Evolutionary conservation across 1,284 basidiomycete species (phyloP), one percentile per base, ranked within the genome.

Genomic region (Cryptococcus floricola): DNA sequence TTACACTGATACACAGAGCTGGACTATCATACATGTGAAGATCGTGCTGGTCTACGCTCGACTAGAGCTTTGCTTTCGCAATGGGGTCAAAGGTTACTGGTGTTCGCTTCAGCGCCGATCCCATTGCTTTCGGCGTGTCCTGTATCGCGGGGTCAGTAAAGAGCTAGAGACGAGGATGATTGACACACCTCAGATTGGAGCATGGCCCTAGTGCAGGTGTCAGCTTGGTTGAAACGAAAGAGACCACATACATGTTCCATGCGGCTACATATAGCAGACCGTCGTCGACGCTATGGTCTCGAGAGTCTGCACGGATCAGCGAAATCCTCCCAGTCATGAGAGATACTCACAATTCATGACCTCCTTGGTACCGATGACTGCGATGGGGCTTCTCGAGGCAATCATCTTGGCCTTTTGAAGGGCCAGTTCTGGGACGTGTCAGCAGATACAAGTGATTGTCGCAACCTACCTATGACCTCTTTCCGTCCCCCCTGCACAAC

Each of bases 351-450:
- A 68, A 52, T 81, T 78, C 58, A 84, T 66, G 2, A 94, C 76
- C 58, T 84, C 85, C 79, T 96, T 96, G n/a, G 90, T 88, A 2
- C 87, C 85, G 0, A 83, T 66, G 0, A 91, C 85, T 0, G 91
- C 92, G 0, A 96, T 78, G 0, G 93, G 92, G 39, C 87, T 88
- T 77, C 94, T 94, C 45, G 63, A 59, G 1, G 89, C 88, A 47
- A 95, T 88, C 1, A 80, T 65, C 55, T 78, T 77, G 0, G 89
- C 91, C 7, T 88, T 77, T 38, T 82, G 80, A 34, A 94, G 58
- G 0, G 91, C 88, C 0, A 81, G 84, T 16, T 60, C 79, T 80
- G 52, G 13, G 10, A 13, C 27, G 23, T 25, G 41, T 31, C 41
- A 47, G 46, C n/a, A 23, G 23, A 23, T 23, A 10, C 27, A n/a